Conservation (phyloP, 2,329 filamentous ascomycete species). For the Fonsecaea monophora region DNA sequence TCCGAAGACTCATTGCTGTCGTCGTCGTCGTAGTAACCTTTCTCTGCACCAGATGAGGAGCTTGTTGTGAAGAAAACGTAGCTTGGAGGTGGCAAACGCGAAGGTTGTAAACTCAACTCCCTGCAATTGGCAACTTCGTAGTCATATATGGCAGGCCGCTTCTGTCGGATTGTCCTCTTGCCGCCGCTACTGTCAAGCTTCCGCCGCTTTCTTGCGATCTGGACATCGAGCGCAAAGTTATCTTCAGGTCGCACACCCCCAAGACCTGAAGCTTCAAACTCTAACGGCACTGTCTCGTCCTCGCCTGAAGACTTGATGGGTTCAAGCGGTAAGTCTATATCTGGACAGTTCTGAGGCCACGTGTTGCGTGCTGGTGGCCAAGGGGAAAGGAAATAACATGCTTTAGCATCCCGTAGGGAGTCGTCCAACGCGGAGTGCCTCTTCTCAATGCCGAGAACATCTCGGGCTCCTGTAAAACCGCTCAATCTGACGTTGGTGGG, state of each 20-base stretch:
- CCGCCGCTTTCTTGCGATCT: constrained; percentile 26
- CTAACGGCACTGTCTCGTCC: constrained; percentile 38
- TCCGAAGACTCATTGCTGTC: constrained; percentile 30
- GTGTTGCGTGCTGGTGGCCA: not conserved
- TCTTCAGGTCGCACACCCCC: constrained; percentile 45
- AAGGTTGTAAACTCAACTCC: constrained; percentile 41
- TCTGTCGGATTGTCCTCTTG: not conserved
- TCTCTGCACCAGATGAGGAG: constrained; percentile 32
- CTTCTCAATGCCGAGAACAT: constrained; percentile 28
- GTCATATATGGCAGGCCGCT: constrained; percentile 27
- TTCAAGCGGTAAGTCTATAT: constrained; percentile 31
- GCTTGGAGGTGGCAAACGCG: constrained; percentile 43
- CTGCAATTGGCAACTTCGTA: constrained; percentile 34
- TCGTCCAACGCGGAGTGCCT: constrained; percentile 24
- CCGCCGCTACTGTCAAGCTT: constrained; percentile 8
- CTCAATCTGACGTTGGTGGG: constrained; percentile 25
- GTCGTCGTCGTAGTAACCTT: constrained; percentile 24
- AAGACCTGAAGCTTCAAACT: constrained; percentile 45
- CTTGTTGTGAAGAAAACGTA: constrained; percentile 41
- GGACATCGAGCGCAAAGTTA: constrained; percentile 46
- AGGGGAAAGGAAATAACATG: constrained; percentile 36
- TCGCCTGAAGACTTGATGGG: constrained; percentile 35
- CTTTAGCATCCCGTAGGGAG: constrained; percentile 30
- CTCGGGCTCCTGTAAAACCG: constrained; percentile 14
- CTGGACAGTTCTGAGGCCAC: constrained; percentile 13